Base-by-base conservation (phyloP, 345 rosid genomes). In the Populus davidiana region DNA sequence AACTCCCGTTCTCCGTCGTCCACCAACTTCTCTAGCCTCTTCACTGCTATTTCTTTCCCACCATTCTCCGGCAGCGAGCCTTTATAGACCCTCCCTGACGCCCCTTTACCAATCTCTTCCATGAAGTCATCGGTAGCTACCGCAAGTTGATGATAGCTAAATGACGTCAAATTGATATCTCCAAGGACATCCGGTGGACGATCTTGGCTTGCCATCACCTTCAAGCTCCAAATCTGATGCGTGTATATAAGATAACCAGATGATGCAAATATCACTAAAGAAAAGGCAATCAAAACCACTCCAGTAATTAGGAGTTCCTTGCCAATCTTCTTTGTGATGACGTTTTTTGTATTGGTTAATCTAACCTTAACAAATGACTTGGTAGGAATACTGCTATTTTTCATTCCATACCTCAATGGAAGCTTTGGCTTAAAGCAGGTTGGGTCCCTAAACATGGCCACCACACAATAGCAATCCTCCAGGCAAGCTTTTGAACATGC, bases 201-300 rank as follows among this genome's bases (percentile, higher is more conserved):
- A 69, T 49, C 25, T 69, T 13, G 8, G 36, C 69, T 27, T 69
- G 43, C 11, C 61, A 27, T 43, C 44, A 41, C 69, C 14, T 39
- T 39, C 43, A 39, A 39, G 10, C 12, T 9, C 43, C 43, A 39
- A 11, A 39, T 39, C 43, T 39, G 43, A 39, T 39, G 43, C 9
- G 43, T 39, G 43, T 39, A 39, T 39, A 35, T 14, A 9, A 64
- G 11, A 2, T 11, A 62, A 2, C 35, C 29, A 21, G 61, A 70
- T 35, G 21, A 31, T 20, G 71, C 12, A 18, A 44, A 71, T 23
- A 63, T 1, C 4, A 78, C n/a, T n/a, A 71, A 20, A 29, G 64
- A 43, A 39, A 61, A 61, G 11, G 70, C 43, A 70, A 70, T 77
- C 8, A 77, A 69, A 13, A 62, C 80, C 36, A 44, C 35, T 39